phyloP scores from a whole-genome alignment of 106 monocot species.

The Amphibolis antarctica region DNA sequence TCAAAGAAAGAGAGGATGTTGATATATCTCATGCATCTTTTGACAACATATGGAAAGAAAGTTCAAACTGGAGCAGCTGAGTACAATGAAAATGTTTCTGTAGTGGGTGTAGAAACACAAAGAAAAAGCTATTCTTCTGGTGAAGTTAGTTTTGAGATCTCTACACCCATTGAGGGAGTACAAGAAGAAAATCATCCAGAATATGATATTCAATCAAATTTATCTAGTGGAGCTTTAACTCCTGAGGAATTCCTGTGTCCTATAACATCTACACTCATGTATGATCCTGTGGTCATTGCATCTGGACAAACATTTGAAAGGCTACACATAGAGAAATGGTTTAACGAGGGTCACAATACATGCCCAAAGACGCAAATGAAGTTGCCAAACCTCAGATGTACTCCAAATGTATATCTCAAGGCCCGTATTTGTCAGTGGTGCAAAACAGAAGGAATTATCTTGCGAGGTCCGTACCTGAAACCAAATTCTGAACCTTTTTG shows the following conservation, averaged over 20 bases:
- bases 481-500: neutral
- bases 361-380: slow-evolving; percentile 78
- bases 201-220: neutral
- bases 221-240: slow-evolving; percentile 13
- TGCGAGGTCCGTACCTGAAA: slow-evolving; percentile 12
- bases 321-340: slow-evolving; percentile 67
- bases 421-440: slow-evolving; percentile 66
- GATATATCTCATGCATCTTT: slow-evolving; percentile 46
- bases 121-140: slow-evolving; percentile 1
- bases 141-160: slow-evolving; percentile 1
- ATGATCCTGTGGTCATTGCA: slow-evolving; percentile 80
- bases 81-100: slow-evolving; percentile 16
- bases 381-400: slow-evolving; percentile 31
- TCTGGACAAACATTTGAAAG: slow-evolving; percentile 92
- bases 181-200: neutral
- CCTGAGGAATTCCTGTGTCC: slow-evolving; percentile 79
- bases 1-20: slow-evolving; percentile 49
- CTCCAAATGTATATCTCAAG: slow-evolving; percentile 70
- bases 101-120: neutral
- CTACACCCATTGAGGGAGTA: neutral
- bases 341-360: slow-evolving; percentile 58
- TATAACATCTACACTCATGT: slow-evolving; percentile 69
- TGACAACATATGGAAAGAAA: slow-evolving; percentile 53
- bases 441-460: slow-evolving; percentile 23
- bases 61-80: slow-evolving; percentile 15